These are phyloP conservation scores for Calcarisporium arbuscula DNA, from an alignment of 2,329 filamentous ascomycete species.

Conservation along the genomic window DNA sequence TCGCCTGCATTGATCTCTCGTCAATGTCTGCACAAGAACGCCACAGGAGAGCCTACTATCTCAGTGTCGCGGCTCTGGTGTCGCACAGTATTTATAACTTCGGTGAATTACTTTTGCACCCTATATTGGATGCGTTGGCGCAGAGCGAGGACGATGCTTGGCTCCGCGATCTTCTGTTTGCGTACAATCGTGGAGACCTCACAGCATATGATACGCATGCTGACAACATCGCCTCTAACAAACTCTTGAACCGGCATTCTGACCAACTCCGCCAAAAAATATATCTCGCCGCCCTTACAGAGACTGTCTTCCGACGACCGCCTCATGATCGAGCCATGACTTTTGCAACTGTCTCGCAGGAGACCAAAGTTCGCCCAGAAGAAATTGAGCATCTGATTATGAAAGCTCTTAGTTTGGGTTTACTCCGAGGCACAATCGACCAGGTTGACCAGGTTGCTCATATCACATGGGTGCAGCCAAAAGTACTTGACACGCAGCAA, in stretches of 20 bases:
- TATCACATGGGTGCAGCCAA: conserved; percentile 98
- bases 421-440: conserved; percentile 88
- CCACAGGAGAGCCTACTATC: conserved; percentile 79
- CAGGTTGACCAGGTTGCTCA: conserved; percentile 91
- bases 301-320: conserved; percentile 91
- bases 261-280: conserved; percentile 94
- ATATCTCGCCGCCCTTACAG: conserved; percentile 89
- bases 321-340: conserved; percentile 94
- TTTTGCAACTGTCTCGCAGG: conserved; percentile 78
- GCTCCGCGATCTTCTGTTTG: conserved; percentile 92
- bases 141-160: conserved; percentile 69
- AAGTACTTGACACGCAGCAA: conserved; percentile 92
- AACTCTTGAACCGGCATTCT: conserved; percentile 71
- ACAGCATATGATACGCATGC: conserved; percentile 78
- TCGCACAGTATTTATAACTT: conserved; percentile 99
- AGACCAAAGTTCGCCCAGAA: conserved; percentile 84
- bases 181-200: conserved; percentile 94
- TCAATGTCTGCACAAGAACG: conserved; percentile 69
- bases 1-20: conserved; percentile 85
- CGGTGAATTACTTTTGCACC: conserved; percentile 94
- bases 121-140: conserved; percentile 78
- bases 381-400: conserved; percentile 98
- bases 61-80: conserved; percentile 85
- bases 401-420: conserved; percentile 93
- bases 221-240: conserved; percentile 73